Conservation (phyloP, 164 flowering plant species). For the Kalanchoe fedtschenkoi region DNA sequence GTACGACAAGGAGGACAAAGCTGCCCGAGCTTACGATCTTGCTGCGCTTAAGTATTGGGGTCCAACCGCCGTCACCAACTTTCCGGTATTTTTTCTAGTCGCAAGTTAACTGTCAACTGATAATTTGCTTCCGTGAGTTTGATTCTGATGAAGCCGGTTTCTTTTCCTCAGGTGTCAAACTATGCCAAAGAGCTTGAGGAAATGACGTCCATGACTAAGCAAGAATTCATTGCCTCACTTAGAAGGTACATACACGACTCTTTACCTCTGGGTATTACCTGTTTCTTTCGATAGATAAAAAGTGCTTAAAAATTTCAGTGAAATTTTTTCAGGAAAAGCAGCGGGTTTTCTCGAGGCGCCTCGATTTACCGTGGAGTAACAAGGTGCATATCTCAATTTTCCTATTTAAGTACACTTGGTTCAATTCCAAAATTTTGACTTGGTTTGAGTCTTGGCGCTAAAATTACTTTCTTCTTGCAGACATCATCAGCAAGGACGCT, state of each 20-base stretch:
- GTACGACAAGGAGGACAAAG: constrained; percentile 86
- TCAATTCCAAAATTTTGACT: not conserved
- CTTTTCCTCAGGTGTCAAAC: constrained; percentile 25
- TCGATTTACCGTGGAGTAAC: constrained; percentile 71
- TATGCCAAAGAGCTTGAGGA: constrained; percentile 56
- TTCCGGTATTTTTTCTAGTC: constrained; percentile 33
- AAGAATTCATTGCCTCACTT: constrained; percentile 69
- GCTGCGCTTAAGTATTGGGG: constrained; percentile 89
- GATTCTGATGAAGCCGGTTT: not conserved
- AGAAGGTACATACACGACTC: constrained; percentile 29
- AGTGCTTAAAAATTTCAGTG: not conserved
- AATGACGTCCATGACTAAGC: constrained; percentile 54
- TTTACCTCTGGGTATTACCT: not conserved
- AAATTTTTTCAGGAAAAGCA: constrained; percentile 42
- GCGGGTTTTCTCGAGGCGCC: constrained; percentile 74
- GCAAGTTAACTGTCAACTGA: not conserved
- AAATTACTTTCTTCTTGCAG: constrained; percentile 21
- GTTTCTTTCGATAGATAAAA: too few species aligned
- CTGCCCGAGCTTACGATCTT: constrained; percentile 79
- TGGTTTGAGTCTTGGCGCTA: not conserved
- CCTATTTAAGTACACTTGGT: not conserved
- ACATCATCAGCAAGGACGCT: constrained; percentile 91
- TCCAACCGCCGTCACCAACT: constrained; percentile 74
- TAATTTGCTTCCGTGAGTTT: not conserved
- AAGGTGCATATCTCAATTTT: constrained; percentile 22